Base-by-base conservation (phyloP, 1,139 yeast species). In the Zygosaccharomyces pseudobailii region DNA sequence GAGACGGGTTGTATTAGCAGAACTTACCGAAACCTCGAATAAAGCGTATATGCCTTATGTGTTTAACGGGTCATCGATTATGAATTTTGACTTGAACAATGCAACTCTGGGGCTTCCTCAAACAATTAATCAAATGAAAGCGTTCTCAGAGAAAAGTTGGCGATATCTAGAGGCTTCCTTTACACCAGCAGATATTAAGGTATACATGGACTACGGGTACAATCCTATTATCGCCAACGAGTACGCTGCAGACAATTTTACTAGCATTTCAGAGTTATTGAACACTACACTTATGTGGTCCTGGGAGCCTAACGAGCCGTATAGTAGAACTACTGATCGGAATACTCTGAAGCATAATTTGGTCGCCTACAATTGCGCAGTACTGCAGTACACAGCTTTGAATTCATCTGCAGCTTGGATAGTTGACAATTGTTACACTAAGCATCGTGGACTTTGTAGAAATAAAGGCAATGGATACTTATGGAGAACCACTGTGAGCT, bases 251-350 rank as follows among this genome's bases (percentile, higher is more conserved):
- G 35, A 39, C n/a, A 57, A 62, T 6, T 51, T 65, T 1, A 39
- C 62, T 2, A 59, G 62, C 4, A 56, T 75, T 1, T 50, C 67
- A 0, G 30, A 52, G 0, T 52, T 69, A 21, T 53, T 75, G 13
- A 64, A 68, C 24, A 48, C 62, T 10, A 68, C 78, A 0, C 66
- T 80, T 13, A 39, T 57, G 30, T 88, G 96, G 96, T 75, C 87
- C 4, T 87, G 95, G 95, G 75, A 73, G 1, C 67, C 72, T 1
- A 71, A 72, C 5, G 79, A 83, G 56, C 92, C 90, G 4, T 32
- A 38, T 9, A 28, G 36, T 6, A 47, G 58, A 5, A 46, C 52
- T 31, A 50, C 59, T 0, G 53, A 48, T 4, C 53, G 60, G 1
- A 52, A 51, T 32, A 42, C 55, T 6, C 10, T 46, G 5, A 51